phyloP scores from a whole-genome alignment of 768 basidiomycete species.

The Roridomyces roridus region DNA sequence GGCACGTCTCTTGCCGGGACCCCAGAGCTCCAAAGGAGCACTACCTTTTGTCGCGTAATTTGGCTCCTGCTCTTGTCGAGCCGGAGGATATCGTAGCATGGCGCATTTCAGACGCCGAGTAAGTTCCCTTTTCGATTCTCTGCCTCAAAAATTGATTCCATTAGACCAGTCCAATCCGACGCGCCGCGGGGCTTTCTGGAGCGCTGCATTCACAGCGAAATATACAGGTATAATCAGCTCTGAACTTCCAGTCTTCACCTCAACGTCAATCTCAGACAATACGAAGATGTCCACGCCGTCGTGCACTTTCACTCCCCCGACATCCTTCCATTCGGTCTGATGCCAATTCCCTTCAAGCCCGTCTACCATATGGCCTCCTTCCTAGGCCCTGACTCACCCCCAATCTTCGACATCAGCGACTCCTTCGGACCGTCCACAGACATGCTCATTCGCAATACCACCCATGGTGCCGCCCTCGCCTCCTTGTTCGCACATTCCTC shows the following conservation, averaged over 20 bases:
- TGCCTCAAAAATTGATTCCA: not conserved
- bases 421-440: conserved; percentile 20
- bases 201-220: conserved; percentile 27
- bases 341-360: conserved; percentile 20
- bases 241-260: not conserved
- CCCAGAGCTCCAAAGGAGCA: conserved; percentile 22
- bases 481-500: conserved; percentile 7
- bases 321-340: conserved; percentile 22
- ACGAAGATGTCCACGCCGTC: conserved; percentile 21
- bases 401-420: conserved; percentile 23
- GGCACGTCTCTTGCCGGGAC: conserved; percentile 27
- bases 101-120: conserved; percentile 23
- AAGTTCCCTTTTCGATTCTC: not conserved
- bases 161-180: conserved; percentile 16
- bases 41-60: conserved; percentile 22
- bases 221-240: conserved; percentile 8
- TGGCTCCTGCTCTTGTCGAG: conserved; percentile 21
- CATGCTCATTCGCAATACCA: conserved; percentile 27
- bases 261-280: conserved; percentile 4
- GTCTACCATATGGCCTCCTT: conserved; percentile 26
- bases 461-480: conserved; percentile 23
- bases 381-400: conserved; percentile 14
- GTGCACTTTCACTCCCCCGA: conserved; percentile 25
- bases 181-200: conserved; percentile 23
- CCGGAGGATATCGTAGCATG: conserved; percentile 21